Evolutionary conservation across 2,329 filamentous ascomycete species (phyloP), one percentile per base, ranked within the genome.

Genomic region (Calycina herbarum): DNA sequence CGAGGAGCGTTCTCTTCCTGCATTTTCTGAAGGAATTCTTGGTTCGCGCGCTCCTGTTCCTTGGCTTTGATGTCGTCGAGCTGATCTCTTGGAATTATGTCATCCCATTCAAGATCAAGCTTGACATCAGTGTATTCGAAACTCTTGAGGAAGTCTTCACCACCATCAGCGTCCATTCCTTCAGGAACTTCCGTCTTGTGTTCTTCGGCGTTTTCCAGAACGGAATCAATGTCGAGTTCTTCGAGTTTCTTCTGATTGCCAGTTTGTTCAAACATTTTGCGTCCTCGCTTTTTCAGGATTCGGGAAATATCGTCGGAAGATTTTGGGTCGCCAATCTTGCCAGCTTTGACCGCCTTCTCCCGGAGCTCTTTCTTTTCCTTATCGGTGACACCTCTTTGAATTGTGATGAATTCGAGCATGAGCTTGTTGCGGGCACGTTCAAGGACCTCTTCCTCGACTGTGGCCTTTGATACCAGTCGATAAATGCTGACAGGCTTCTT

Each of bases 261-360:
- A 11, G 92, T 95, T 77, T 97, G 94, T 78, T 98, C 94, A 24
- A 99, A 99, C 90, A 99, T 96, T 79, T 95, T 97, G 76, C 97
- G 95, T n/a, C 95, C 96, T 72, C 95, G 91, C 79, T 94, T 93
- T 81, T 98, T 98, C 75, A 99, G 85, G 66, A 99, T 96, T 77
- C 92, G 91, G 68, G 95, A 96, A 70, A 98, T 98, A 75, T 97
- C 95, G 70, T 97, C 94, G 0, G 92, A 92, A 2, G 93, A 96
- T 66, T 89, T 94, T 7, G 94, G 94, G 72, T 96, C 94, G 63
- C 90, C 89, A 42, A 84, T 87, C 83, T 81, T 90, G 79, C 87
- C 87, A 78, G 93, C 91, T 78, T 94, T 92, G 73, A 89, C 89
- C 71, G 93, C 88, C 74, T 97, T 87, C 72, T 89, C 86, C 59